Evolutionary conservation across 1,284 basidiomycete species (phyloP).

Genomic region (Cryptococcus sp.): DNA sequence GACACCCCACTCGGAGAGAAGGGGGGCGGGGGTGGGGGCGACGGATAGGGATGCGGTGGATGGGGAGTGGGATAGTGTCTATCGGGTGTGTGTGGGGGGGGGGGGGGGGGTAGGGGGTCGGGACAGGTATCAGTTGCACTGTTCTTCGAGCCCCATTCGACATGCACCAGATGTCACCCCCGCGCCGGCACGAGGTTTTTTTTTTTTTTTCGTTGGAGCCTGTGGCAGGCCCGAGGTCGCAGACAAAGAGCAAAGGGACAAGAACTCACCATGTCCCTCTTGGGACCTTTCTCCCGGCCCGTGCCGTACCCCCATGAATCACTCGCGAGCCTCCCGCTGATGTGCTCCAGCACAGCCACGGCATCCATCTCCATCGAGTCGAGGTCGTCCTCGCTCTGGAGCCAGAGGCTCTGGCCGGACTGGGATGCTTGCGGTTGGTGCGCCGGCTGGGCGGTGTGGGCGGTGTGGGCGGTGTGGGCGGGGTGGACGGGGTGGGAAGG

Average conservation of each 20-base stretch:
- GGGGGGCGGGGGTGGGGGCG: too few species aligned
- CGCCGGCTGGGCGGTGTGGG: background rate
- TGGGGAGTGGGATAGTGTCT: too few species aligned
- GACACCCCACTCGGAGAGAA: too few species aligned
- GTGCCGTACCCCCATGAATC: slow-evolving; percentile 8
- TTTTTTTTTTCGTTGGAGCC: too few species aligned
- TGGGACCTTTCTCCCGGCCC: background rate
- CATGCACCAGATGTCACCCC: background rate
- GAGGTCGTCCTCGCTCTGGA: slow-evolving; percentile 1
- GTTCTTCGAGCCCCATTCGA: too few species aligned
- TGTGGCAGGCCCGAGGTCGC: too few species aligned
- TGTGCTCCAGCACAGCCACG: slow-evolving; percentile 7
- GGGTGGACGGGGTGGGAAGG: background rate
- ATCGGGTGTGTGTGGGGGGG: too few species aligned
- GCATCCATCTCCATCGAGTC: slow-evolving; percentile 9
- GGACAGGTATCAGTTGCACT: background rate
- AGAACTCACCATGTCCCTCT: background rate
- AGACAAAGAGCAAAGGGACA: too few species aligned
- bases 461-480: background rate
- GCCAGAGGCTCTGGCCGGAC: too few species aligned
- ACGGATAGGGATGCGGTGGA: too few species aligned
- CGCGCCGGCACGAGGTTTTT: background rate
- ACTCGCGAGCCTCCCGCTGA: slow-evolving; percentile 6
- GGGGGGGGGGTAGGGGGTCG: too few species aligned
- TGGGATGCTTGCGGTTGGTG: background rate